Percentiles rank a stretch among this genome's conserved stretches.
Evolutionary conservation across 441 rosid genomes (phyloP).

Genomic region (Gossypium aridum): DNA sequence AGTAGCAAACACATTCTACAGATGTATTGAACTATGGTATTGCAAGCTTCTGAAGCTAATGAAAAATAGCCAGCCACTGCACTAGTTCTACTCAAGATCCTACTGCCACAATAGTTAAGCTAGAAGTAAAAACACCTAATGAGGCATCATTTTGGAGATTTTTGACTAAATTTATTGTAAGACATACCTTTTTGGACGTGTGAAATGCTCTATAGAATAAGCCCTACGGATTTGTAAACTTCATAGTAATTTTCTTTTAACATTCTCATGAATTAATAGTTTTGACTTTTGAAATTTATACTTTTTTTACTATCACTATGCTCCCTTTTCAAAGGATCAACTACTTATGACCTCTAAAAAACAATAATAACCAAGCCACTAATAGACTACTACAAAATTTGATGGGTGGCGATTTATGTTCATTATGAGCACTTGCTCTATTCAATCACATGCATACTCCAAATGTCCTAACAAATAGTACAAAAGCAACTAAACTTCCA

Average conservation of each 20-base stretch:
- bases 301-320: not conserved
- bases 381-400: not conserved
- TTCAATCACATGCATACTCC: not conserved
- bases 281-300: not conserved
- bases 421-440: not conserved
- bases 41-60: conserved; percentile 5
- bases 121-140: not conserved
- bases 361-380: not conserved
- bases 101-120: not conserved
- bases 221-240: not conserved
- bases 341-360: not conserved
- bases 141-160: not conserved
- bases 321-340: conserved; percentile 1
- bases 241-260: not conserved
- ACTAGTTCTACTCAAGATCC: not conserved
- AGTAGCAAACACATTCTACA: not conserved
- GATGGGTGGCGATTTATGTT: not conserved
- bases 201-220: not conserved
- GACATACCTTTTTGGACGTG: not conserved
- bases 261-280: not conserved
- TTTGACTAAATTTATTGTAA: not conserved
- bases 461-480: not conserved
- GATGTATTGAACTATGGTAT: conserved; percentile 1
- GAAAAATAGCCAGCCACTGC: not conserved
- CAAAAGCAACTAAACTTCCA: conserved; percentile 5